These are phyloP conservation scores for Penicillium capsulatum DNA, from an alignment of 2,329 filamentous ascomycete genomes.

Conservation along the genomic window DNA sequence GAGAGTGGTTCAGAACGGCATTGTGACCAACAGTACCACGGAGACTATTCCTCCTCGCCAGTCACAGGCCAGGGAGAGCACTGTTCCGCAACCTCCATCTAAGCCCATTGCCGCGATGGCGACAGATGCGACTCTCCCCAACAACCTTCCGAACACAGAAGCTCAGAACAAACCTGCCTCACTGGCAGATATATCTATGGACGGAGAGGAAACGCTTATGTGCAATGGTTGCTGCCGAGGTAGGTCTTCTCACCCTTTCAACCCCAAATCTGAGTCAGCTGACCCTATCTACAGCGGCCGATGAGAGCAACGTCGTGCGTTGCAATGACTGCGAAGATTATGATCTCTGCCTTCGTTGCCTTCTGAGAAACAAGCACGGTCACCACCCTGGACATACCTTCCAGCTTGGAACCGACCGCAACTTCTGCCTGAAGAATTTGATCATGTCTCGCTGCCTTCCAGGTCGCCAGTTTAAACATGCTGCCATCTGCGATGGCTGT, in stretches of 20 bases:
- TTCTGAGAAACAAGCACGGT: conserved; percentile 71
- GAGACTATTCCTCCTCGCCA: conserved; percentile 69
- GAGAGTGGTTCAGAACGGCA: conserved; percentile 72
- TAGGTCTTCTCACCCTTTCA: conserved; percentile 31
- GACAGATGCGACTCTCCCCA: background rate
- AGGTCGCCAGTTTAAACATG: conserved; percentile 76
- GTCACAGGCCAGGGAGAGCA: conserved; percentile 33
- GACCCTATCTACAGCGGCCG: conserved; percentile 52
- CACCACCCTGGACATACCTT: conserved; percentile 89
- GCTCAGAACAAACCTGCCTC: background rate
- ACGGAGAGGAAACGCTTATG: conserved; percentile 38
- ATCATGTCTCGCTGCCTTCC: conserved; percentile 67
- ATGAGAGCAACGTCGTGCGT: conserved; percentile 76
- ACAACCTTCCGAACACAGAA: too few relatives aligned
- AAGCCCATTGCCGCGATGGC: conserved; percentile 24
- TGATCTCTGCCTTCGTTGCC: conserved; percentile 84
- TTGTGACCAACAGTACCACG: conserved; percentile 78
- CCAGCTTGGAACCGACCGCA: conserved; percentile 48
- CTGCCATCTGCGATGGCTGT: conserved; percentile 91
- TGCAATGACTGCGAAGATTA: conserved; percentile 83
- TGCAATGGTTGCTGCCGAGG: conserved; percentile 64
- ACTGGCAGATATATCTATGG: conserved; percentile 15
- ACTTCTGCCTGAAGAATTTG: conserved; percentile 57
- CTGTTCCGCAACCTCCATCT: conserved; percentile 1
- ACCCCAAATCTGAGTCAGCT: conserved; percentile 22